phyloP scores from a whole-genome alignment of 306 rosid genomes.

The Pachyrhizus erosus region DNA sequence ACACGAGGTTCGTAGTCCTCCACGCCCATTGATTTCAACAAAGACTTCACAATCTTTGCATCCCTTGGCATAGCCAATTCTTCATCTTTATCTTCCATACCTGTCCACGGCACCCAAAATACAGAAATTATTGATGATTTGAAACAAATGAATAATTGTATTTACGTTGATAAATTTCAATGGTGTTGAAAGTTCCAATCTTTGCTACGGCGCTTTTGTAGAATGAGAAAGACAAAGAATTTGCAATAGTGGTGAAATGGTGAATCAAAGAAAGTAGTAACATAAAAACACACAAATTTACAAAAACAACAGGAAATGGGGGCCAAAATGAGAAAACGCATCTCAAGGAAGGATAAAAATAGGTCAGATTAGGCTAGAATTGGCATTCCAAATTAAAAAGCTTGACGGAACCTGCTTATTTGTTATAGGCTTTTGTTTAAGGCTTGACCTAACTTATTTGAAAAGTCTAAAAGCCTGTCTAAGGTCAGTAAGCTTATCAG shows the following conservation, averaged over 20 bases:
- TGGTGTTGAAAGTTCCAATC: background rate
- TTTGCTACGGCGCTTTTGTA: background rate
- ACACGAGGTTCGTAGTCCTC: constrained; percentile 89
- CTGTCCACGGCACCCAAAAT: constrained; percentile 1
- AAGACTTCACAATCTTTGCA: constrained; percentile 75
- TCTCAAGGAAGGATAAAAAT: too few species aligned
- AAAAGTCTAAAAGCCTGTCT: too few species aligned
- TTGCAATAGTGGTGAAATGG: background rate
- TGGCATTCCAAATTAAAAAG: background rate
- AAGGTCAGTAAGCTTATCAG: too few species aligned
- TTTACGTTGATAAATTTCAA: background rate
- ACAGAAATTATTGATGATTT: background rate
- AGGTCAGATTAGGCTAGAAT: background rate
- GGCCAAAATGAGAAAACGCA: too few species aligned
- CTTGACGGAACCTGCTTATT: too few species aligned
- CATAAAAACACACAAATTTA: background rate
- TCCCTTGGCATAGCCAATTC: constrained; percentile 79
- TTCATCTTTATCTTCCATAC: constrained; percentile 81
- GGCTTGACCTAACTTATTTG: too few species aligned
- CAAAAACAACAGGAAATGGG: background rate
- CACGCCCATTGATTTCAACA: constrained; percentile 89
- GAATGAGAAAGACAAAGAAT: background rate
- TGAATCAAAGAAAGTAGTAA: background rate
- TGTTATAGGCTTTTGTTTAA: too few species aligned
- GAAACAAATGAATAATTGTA: background rate